Conservation (phyloP, 1,284 basidiomycete species). For the Caloboletus inedulis region DNA sequence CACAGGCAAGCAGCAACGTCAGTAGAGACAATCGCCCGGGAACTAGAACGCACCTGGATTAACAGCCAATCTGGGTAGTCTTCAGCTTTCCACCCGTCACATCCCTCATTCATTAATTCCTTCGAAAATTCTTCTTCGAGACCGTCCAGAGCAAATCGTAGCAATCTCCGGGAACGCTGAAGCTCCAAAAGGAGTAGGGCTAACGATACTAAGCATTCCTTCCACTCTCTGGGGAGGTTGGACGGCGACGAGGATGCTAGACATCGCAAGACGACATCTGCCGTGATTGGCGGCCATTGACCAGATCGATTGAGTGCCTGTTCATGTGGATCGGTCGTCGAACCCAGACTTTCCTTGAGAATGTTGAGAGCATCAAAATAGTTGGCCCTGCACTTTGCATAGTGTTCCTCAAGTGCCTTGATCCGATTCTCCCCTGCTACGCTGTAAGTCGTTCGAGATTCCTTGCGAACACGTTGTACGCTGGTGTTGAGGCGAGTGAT, state of each 20-base stretch:
- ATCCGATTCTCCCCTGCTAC: neutral
- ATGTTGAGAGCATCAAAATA: neutral
- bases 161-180: neutral
- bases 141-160: neutral
- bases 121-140: neutral
- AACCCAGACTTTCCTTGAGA: neutral
- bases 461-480: neutral
- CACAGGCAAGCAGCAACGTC: rapidly evolving
- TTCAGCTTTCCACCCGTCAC: neutral
- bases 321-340: neutral
- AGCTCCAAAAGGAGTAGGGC: too few species aligned
- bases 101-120: neutral
- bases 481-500: neutral
- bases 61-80: conserved; percentile 11
- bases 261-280: conserved; percentile 22
- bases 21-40: too few species aligned
- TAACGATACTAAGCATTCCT: conserved; percentile 14
- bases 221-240: conserved; percentile 25
- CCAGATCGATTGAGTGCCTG: neutral
- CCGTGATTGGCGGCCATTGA: conserved; percentile 27
- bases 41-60: conserved; percentile 10
- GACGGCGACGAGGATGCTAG: conserved; percentile 16
- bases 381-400: neutral
- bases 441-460: rapidly evolving
- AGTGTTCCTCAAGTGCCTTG: neutral